Conservation (phyloP, 805 yeast species). For the Myxozyma udenii region DNA sequence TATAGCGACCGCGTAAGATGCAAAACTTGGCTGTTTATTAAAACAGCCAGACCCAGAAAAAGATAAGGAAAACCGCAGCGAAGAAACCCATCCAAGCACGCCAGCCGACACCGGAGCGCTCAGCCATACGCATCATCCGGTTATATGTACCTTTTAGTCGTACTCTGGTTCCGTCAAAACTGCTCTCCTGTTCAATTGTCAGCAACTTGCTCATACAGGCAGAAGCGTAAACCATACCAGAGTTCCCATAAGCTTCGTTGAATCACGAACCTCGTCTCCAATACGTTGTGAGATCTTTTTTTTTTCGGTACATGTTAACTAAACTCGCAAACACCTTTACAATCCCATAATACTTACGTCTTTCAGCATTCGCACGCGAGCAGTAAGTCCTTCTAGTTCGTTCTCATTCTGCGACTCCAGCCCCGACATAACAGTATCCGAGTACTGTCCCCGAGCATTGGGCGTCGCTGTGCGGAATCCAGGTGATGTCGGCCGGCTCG, state of each 20-base stretch:
- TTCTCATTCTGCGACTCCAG: constrained; percentile 67
- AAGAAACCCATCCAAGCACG: constrained; percentile 55
- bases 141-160: constrained; percentile 53
- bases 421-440: constrained; percentile 54
- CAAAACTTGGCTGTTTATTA: not conserved
- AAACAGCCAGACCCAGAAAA: constrained; percentile 49
- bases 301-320: not conserved
- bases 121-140: constrained; percentile 62
- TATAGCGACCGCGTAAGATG: too few relatives aligned
- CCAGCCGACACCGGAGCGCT: constrained; percentile 60
- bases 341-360: constrained; percentile 35
- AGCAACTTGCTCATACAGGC: not conserved
- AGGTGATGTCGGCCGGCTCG: constrained; percentile 24
- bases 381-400: constrained; percentile 52
- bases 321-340: not conserved
- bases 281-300: constrained; percentile 49
- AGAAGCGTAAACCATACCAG: constrained; percentile 33
- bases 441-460: constrained; percentile 38
- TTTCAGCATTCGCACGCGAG: constrained; percentile 55
- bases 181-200: constrained; percentile 36
- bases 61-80: constrained; percentile 48
- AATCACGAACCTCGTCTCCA: constrained; percentile 62
- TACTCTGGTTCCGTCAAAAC: constrained; percentile 48
- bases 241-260: constrained; percentile 46
- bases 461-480: constrained; percentile 33